Evolutionary conservation across 23 red algal species (phyloP), one percentile per base, ranked within the genome.

Genomic region (Gracilaria domingensis): DNA sequence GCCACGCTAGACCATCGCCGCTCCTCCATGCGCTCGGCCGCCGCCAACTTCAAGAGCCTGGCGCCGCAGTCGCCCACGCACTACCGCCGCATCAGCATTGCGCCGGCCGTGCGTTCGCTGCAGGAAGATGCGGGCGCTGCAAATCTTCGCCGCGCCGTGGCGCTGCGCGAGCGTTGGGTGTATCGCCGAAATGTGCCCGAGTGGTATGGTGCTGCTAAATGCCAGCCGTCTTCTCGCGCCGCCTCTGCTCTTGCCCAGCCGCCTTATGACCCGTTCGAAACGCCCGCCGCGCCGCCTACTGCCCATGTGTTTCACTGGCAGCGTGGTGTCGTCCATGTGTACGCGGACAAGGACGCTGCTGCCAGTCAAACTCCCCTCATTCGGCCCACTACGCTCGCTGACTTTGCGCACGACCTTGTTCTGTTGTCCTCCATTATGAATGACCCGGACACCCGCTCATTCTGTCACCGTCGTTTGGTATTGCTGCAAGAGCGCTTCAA

Each of bases 251-350:
- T 94, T 82, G 93, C 92, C 23, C 67, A 93, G 11, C 91, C 96
- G 4, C 96, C 96, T 21, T 94, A 98, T 77, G 92, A 98, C 38
- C 96, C 96, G 28, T 98, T 98, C 89, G 69, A 64, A 0, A 44
- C 23, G 48, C 40, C 42, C 6, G 13, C 82, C 1, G 77, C 86
- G 12, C 64, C 86, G 28, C 32, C 49, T 51, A 44, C 76, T 50
- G 8, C 37, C 40, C 75, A 95, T 49, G 82, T 92, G 64, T 95
- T 83, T 49, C 78, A 79, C 42, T 95, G 92, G 92, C 45, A 95
- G 17, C 54, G 90, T 7, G 96, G 96, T 33, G 91, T 98, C 12
- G 77, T 98, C 20, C 62, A 82, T 12, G 85, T 97, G 12, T 94
- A 39, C 44, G 35, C 66, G 29, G 59, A 67, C 48, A 20, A 28